phyloP scores from a whole-genome alignment of 306 rosid species.

The Acacia melanoxylon region DNA sequence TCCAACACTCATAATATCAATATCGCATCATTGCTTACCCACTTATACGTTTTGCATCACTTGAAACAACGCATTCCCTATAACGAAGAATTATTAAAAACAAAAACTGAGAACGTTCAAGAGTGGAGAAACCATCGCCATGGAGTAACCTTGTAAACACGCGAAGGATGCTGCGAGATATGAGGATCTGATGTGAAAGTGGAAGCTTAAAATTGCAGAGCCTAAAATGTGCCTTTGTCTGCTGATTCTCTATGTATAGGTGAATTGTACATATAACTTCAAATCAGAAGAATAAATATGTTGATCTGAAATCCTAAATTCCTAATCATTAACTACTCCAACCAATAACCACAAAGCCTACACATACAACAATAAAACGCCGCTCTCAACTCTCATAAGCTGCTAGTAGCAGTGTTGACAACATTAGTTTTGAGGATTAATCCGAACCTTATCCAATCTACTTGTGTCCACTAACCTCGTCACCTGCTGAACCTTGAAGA shows the following conservation, averaged over 20 bases:
- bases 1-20: too few relatives aligned
- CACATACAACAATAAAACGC: background rate
- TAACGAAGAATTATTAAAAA: too few relatives aligned
- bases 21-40: too few relatives aligned
- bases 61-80: too few relatives aligned
- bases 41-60: too few relatives aligned
- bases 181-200: too few relatives aligned
- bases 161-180: too few relatives aligned
- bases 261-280: background rate
- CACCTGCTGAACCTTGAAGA: constrained; percentile 33
- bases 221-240: background rate
- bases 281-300: background rate
- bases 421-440: constrained; percentile 11
- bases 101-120: too few relatives aligned
- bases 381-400: background rate
- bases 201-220: too few relatives aligned
- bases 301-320: background rate
- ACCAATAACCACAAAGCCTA: background rate
- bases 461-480: constrained; percentile 10
- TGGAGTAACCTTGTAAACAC: too few relatives aligned
- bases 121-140: too few relatives aligned
- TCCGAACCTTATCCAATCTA: constrained; percentile 25
- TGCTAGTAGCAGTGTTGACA: background rate
- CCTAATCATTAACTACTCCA: background rate
- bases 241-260: background rate